These are phyloP conservation scores for Phytophthora idaei DNA, from an alignment of 352 stramenopile genomes.

Conservation along the genomic window DNA sequence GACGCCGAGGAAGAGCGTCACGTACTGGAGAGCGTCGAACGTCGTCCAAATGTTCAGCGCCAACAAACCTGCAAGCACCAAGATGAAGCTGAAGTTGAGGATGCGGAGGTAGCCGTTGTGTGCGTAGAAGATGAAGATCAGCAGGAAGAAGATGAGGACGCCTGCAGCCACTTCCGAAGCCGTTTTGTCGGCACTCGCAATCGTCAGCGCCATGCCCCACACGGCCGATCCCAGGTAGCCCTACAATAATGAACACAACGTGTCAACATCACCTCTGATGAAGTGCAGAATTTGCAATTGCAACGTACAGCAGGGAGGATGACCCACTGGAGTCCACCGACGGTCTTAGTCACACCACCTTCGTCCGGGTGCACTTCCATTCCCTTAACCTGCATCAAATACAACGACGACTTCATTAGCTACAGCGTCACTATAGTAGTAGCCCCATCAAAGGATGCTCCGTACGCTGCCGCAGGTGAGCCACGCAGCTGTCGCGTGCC, in stretches of 20 bases:
- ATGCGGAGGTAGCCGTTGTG: constrained; percentile 86
- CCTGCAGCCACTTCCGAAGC: constrained; percentile 75
- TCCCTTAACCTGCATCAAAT: constrained; percentile 63
- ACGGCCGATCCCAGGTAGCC: constrained; percentile 86
- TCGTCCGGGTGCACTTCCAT: constrained; percentile 92
- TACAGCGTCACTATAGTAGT: no score
- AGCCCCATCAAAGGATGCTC: neutral
- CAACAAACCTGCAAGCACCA: constrained; percentile 78
- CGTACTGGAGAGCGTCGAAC: constrained; percentile 77
- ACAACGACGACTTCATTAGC: constrained; percentile 1
- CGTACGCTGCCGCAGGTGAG: constrained; percentile 83
- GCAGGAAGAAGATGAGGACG: constrained; percentile 88
- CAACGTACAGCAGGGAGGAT: constrained; percentile 72
- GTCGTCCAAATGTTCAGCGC: constrained; percentile 71
- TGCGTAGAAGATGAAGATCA: constrained; percentile 89
- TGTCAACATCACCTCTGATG: neutral
- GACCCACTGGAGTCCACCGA: constrained; percentile 71
- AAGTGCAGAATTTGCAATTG: neutral
- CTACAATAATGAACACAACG: constrained; percentile 28
- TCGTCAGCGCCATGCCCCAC: constrained; percentile 88
- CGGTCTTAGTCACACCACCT: constrained; percentile 86
- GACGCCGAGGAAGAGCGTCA: constrained; percentile 89
- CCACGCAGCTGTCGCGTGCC: constrained; percentile 83
- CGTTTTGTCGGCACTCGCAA: constrained; percentile 67
- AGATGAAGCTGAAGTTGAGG: constrained; percentile 85